Conservation (phyloP, 2,329 filamentous ascomycete species). For the Raffaelea ambrosiae region DNA sequence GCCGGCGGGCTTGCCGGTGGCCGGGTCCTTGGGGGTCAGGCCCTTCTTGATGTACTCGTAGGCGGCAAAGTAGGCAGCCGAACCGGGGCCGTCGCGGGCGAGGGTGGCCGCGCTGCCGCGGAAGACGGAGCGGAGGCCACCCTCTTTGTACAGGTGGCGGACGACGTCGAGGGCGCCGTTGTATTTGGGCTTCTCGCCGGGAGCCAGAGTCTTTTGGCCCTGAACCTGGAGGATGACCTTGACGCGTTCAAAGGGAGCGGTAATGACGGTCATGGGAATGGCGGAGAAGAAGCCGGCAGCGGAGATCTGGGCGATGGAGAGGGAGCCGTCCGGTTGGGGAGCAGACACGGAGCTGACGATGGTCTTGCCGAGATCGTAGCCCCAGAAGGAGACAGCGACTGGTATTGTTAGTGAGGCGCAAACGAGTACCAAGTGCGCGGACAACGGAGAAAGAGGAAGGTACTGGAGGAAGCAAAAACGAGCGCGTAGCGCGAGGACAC, state of each 20-base stretch:
- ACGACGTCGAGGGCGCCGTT: conserved; percentile 82
- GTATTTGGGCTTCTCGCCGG: conserved; percentile 91
- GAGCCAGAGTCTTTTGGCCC: conserved; percentile 74
- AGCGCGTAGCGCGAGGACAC: not conserved
- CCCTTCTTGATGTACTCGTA: conserved; percentile 92
- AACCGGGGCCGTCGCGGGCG: conserved; percentile 86
- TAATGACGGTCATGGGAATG: conserved; percentile 94
- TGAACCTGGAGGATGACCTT: conserved; percentile 98
- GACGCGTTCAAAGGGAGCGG: conserved; percentile 97
- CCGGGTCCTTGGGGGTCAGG: conserved; percentile 73
- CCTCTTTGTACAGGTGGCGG: conserved; percentile 83
- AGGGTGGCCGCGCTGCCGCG: conserved; percentile 84
- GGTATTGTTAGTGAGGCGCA: not conserved
- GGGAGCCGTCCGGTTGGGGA: conserved; percentile 58
- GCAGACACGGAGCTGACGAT: conserved; percentile 64
- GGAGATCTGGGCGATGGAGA: conserved; percentile 79
- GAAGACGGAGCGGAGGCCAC: conserved; percentile 86
- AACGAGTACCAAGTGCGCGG: not conserved
- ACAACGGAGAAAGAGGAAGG: conserved; percentile 67
- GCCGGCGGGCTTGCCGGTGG: conserved; percentile 62
- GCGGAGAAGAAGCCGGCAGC: conserved; percentile 95
- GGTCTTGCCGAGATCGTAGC: conserved; percentile 91
- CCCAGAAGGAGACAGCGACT: conserved; percentile 70
- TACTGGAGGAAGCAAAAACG: conserved; percentile 23
- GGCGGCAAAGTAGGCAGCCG: conserved; percentile 90